A percentile compares a stretch with the other conserved stretches of the same genome.
Conservation (phyloP, 768 basidiomycete genomes). For the Suillus alpinus region DNA sequence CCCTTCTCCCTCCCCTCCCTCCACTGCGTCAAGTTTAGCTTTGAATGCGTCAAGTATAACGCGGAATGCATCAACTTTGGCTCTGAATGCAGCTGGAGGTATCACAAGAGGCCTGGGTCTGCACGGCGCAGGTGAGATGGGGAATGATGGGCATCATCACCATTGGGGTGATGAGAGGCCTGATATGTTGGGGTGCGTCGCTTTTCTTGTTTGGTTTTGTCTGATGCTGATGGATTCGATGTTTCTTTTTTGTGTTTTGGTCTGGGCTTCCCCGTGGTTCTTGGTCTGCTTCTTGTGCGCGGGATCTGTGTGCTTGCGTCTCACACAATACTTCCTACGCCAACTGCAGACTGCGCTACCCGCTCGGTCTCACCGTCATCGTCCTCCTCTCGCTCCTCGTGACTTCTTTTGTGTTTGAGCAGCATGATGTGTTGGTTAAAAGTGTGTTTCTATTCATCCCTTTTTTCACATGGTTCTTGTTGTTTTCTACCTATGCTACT, state of each 20-base stretch:
- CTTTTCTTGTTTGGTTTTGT: not conserved
- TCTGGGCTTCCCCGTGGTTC: not conserved
- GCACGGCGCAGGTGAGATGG: slow-evolving; percentile 21
- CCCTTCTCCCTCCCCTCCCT: not conserved
- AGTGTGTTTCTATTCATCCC: slow-evolving; percentile 36
- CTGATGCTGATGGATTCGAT: not conserved
- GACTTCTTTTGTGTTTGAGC: slow-evolving; percentile 57
- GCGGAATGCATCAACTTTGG: too few relatives aligned
- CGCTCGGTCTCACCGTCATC: slow-evolving; percentile 51
- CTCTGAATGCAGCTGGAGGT: not conserved
- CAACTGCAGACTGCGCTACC: slow-evolving; percentile 59
- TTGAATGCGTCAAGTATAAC: not conserved
- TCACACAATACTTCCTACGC: not conserved
- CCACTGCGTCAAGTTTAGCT: not conserved
- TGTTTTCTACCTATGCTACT: too few relatives aligned
- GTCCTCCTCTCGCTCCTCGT: slow-evolving; percentile 55
- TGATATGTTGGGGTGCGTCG: slow-evolving; percentile 39
- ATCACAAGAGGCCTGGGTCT: slow-evolving; percentile 17
- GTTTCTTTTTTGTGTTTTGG: not conserved
- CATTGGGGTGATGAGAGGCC: slow-evolving; percentile 62
- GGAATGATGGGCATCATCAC: slow-evolving; percentile 50
- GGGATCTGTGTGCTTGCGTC: not conserved
- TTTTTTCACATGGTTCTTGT: not conserved
- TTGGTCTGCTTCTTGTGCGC: not conserved
- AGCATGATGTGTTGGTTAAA: slow-evolving; percentile 62